Conservation (phyloP, 192 early-diverging fungal genomes). For the Phycomyces nitens region DNA sequence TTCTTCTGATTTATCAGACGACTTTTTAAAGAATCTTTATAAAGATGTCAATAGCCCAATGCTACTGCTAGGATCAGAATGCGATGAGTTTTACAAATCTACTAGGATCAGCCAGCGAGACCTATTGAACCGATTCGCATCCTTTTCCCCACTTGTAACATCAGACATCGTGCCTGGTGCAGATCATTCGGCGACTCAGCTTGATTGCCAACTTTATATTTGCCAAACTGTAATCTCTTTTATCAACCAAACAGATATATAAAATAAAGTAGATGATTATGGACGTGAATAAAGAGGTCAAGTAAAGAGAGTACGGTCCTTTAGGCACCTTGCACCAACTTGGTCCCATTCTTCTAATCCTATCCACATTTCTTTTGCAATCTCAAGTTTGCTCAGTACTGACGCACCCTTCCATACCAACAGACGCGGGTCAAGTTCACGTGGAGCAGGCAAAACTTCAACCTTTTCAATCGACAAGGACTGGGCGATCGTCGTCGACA, state of each 20-base stretch:
- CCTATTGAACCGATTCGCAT: neutral
- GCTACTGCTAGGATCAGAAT: neutral
- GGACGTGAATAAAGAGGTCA: constrained; percentile 40
- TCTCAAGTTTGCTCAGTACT: constrained; percentile 75
- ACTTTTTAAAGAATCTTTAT: neutral
- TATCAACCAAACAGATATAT: neutral
- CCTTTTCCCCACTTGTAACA: neutral
- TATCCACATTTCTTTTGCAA: constrained; percentile 79
- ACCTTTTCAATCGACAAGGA: constrained; percentile 47
- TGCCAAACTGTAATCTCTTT: constrained; percentile 30
- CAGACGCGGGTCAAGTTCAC: constrained; percentile 80
- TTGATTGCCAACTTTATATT: neutral
- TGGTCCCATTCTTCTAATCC: constrained; percentile 67
- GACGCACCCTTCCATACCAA: constrained; percentile 87
- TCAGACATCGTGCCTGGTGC: neutral
- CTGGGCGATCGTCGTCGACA: constrained; percentile 36
- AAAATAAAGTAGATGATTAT: neutral
- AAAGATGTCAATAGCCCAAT: constrained; percentile 1
- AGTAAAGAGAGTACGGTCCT: constrained; percentile 61
- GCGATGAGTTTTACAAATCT: constrained; percentile 6
- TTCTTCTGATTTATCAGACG: constrained; percentile 9
- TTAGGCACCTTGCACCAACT: constrained; percentile 59
- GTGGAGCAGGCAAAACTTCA: constrained; percentile 70
- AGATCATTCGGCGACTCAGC: neutral
- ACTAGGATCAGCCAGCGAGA: neutral